phyloP scores from a whole-genome alignment of 2,329 filamentous ascomycete species.

The Phyllosticta citriasiana region DNA sequence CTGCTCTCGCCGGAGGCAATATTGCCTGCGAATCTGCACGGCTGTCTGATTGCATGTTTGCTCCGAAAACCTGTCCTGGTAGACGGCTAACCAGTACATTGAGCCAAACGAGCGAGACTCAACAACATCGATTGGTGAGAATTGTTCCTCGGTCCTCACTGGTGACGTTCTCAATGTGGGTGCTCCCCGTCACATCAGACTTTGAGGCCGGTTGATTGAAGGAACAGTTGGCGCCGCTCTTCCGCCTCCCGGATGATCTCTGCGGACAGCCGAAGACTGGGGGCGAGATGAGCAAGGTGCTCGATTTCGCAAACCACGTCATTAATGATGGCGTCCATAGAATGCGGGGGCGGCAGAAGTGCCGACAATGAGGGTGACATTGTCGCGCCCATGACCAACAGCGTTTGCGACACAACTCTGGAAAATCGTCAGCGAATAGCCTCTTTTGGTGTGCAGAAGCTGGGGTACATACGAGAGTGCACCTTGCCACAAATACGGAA shows the following conservation, averaged over 20 bases:
- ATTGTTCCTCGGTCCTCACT: neutral
- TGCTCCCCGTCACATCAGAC: constrained; percentile 1
- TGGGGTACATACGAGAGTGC: constrained; percentile 44
- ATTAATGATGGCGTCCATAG: constrained; percentile 67
- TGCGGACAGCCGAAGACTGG: constrained; percentile 63
- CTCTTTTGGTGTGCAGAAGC: neutral
- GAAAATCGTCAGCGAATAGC: neutral
- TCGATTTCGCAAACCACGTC: constrained; percentile 69
- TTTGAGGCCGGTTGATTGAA: constrained; percentile 22
- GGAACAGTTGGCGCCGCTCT: constrained; percentile 55
- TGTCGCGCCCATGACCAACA: constrained; percentile 75
- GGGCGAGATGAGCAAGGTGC: constrained; percentile 62
- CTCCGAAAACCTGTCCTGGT: neutral
- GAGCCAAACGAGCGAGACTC: neutral
- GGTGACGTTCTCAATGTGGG: neutral
- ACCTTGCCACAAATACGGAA: constrained; percentile 80
- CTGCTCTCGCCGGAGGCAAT: neutral
- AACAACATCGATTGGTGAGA: neutral
- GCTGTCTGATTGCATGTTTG: neutral
- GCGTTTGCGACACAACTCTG: constrained; percentile 71
- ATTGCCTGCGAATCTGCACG: neutral
- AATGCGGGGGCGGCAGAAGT: constrained; percentile 47
- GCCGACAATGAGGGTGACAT: constrained; percentile 64
- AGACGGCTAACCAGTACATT: neutral
- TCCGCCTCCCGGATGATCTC: constrained; percentile 73